These are phyloP conservation scores for Lecanicillium sp. DNA, from an alignment of 2,329 filamentous ascomycete species.

Conservation along the genomic window DNA sequence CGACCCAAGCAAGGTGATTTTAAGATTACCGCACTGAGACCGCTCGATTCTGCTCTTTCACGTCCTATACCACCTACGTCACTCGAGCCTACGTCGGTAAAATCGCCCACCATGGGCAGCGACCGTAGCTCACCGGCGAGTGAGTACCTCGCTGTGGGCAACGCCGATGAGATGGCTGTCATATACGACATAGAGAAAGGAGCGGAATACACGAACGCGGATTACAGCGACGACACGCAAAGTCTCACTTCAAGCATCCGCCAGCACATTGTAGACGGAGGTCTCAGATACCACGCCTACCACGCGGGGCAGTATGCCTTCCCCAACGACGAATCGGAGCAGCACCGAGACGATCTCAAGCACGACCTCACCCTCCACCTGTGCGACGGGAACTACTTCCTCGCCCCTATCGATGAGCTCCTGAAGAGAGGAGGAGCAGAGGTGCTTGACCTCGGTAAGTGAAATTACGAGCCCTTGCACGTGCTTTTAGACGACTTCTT, in stretches of 20 bases:
- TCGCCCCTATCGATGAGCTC: constrained; percentile 35
- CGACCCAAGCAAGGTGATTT: too few relatives aligned
- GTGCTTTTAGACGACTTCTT: constrained; percentile 7
- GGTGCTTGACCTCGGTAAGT: constrained; percentile 43
- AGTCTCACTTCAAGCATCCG: constrained; percentile 38
- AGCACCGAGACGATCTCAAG: constrained; percentile 36
- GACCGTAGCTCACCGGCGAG: background rate
- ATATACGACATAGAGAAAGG: constrained; percentile 30
- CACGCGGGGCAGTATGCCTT: constrained; percentile 37
- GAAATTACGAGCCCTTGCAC: background rate
- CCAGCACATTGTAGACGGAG: constrained; percentile 36
- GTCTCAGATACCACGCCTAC: constrained; percentile 35
- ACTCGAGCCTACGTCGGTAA: background rate
- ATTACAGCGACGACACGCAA: constrained; percentile 29
- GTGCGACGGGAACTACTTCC: constrained; percentile 36
- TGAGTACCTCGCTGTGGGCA: constrained; percentile 25
- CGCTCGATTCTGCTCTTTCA: too few relatives aligned
- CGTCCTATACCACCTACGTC: too few relatives aligned
- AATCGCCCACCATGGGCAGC: background rate
- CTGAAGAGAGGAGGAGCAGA: constrained; percentile 33
- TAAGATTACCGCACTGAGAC: too few relatives aligned
- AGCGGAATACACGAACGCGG: constrained; percentile 19
- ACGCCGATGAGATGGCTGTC: constrained; percentile 23
- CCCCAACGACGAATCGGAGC: constrained; percentile 38
- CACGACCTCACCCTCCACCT: constrained; percentile 34